Evolutionary conservation across 1,284 basidiomycete species (phyloP).

Genomic region (Malassezia pachydermatis): DNA sequence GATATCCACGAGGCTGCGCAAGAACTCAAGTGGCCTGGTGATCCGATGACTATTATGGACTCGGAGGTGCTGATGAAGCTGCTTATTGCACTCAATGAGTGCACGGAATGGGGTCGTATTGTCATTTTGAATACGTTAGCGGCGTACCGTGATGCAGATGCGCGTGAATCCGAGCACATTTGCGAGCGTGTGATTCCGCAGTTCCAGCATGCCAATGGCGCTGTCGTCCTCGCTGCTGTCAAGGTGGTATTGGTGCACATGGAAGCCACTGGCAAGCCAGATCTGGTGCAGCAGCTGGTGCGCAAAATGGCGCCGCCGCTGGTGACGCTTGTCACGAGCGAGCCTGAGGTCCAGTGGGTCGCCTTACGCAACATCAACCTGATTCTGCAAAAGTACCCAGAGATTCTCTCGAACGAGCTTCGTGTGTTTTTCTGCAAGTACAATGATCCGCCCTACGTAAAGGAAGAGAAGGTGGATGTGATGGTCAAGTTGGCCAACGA

Average conservation of each 20-base stretch:
- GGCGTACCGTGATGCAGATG: slow-evolving; percentile 67
- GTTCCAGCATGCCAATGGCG: slow-evolving; percentile 92
- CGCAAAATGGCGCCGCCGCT: slow-evolving; percentile 97
- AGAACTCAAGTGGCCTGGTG: slow-evolving; percentile 25
- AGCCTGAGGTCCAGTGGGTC: slow-evolving; percentile 79
- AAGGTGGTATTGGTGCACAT: slow-evolving; percentile 79
- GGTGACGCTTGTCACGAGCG: slow-evolving; percentile 56
- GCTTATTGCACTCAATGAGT: slow-evolving; percentile 89
- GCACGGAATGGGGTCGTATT: slow-evolving; percentile 96
- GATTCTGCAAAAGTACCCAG: slow-evolving; percentile 79
- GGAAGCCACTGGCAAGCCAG: slow-evolving; percentile 57
- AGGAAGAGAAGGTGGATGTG: slow-evolving; percentile 94
- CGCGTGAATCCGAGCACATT: slow-evolving; percentile 90
- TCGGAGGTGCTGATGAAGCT: slow-evolving; percentile 72
- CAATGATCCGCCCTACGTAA: slow-evolving; percentile 96
- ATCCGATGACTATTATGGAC: slow-evolving; percentile 70
- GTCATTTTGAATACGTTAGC: slow-evolving; percentile 78
- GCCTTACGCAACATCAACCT: slow-evolving; percentile 92
- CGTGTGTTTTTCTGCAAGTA: slow-evolving; percentile 99
- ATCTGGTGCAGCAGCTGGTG: slow-evolving; percentile 73
- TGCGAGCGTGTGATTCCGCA: slow-evolving; percentile 96
- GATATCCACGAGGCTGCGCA: slow-evolving; percentile 66
- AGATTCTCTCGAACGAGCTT: slow-evolving; percentile 86
- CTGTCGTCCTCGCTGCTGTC: slow-evolving; percentile 85
- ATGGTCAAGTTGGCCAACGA: slow-evolving; percentile 90